phyloP scores from a whole-genome alignment of 495 filamentous ascomycete species.

The Talaromyces proteolyticus region DNA sequence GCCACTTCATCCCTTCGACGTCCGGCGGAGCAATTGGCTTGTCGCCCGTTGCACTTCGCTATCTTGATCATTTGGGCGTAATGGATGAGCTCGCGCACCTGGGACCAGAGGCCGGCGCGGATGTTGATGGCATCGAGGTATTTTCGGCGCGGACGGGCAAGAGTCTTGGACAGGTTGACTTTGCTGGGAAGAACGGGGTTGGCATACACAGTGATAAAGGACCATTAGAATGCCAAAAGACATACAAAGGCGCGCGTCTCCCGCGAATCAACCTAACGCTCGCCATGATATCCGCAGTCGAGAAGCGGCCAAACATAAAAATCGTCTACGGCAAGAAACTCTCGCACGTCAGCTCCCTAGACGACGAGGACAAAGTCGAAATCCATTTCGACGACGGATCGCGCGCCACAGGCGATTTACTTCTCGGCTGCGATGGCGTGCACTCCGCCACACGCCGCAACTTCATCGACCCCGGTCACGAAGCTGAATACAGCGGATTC shows the following conservation, averaged over 20 bases:
- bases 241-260: slow-evolving; percentile 40
- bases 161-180: slow-evolving; percentile 37
- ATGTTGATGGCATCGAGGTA: slow-evolving; percentile 47
- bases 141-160: slow-evolving; percentile 46
- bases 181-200: slow-evolving; percentile 28
- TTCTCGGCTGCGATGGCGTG: slow-evolving; percentile 61
- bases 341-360: slow-evolving; percentile 20
- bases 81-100: slow-evolving; percentile 35
- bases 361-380: slow-evolving; percentile 31
- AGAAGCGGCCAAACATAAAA: slow-evolving; percentile 29
- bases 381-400: slow-evolving; percentile 46
- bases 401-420: slow-evolving; percentile 40
- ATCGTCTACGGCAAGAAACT: slow-evolving; percentile 37
- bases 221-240: not conserved
- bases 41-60: slow-evolving; percentile 53
- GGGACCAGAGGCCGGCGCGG: slow-evolving; percentile 36
- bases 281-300: slow-evolving; percentile 39
- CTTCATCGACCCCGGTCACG: slow-evolving; percentile 44
- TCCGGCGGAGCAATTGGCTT: slow-evolving; percentile 59
- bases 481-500: slow-evolving; percentile 49
- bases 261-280: slow-evolving; percentile 40
- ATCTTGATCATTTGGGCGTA: slow-evolving; percentile 51
- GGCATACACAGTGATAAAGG: slow-evolving; percentile 2
- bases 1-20: slow-evolving; percentile 47
- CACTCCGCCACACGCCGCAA: slow-evolving; percentile 48